Evolutionary conservation across 169 alveolate species (phyloP).

Genomic region (Besnoitia besnoiti): DNA sequence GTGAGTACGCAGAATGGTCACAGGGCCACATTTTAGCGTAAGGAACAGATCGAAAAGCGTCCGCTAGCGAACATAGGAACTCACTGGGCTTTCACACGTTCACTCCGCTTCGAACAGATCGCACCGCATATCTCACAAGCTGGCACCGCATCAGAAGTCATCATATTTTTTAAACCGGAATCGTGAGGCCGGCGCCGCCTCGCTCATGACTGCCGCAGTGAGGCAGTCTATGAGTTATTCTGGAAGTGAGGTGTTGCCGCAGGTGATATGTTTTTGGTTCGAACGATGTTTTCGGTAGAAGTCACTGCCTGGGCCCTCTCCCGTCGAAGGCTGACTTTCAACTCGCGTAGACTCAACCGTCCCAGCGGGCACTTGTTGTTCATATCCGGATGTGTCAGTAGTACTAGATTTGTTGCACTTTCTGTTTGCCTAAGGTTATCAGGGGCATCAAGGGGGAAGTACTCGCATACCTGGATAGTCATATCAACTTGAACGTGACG

Average conservation of each 20-base stretch:
- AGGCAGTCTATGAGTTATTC: not conserved
- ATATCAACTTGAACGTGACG: not conserved
- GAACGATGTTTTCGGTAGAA: not conserved
- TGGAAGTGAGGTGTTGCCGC: not conserved
- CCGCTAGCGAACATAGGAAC: too few species aligned
- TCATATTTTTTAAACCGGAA: too few species aligned
- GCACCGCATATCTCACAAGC: too few species aligned
- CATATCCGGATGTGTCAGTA: constrained; percentile 8
- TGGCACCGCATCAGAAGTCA: too few species aligned
- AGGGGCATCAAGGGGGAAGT: constrained; percentile 14
- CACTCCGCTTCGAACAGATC: too few species aligned
- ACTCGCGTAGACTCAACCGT: not conserved
- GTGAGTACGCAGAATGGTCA: too few species aligned
- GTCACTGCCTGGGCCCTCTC: not conserved
- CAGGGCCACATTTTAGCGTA: too few species aligned
- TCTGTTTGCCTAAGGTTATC: not conserved
- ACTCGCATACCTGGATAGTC: constrained; percentile 10
- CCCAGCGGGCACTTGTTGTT: not conserved
- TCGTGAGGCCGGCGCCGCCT: too few species aligned
- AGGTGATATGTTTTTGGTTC: not conserved
- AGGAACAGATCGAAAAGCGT: too few species aligned
- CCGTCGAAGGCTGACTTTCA: not conserved
- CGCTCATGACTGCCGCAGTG: not conserved
- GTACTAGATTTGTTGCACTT: not conserved
- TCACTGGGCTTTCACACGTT: too few species aligned